Percentiles rank a stretch among this genome's conserved stretches.
phyloP scores from a whole-genome alignment of 305 asterid genomes.

The Fraxinus floribunda region DNA sequence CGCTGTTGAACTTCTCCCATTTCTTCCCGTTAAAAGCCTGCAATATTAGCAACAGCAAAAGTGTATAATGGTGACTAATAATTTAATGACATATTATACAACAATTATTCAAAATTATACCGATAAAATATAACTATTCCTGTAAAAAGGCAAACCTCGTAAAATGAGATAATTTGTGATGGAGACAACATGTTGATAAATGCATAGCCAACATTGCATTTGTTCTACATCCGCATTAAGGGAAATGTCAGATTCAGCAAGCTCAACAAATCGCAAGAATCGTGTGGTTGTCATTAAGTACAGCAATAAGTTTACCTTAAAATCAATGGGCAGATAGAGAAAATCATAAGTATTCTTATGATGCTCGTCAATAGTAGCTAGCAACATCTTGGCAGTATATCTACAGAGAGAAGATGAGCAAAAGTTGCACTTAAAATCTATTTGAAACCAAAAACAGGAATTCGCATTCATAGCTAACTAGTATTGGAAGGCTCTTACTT shows the following conservation, averaged over 20 bases:
- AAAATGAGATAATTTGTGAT: constrained; percentile 52
- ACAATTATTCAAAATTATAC: background rate
- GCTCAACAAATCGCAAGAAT: background rate
- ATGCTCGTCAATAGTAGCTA: constrained; percentile 62
- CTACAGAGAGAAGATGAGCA: constrained; percentile 33
- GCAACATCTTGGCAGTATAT: constrained; percentile 80
- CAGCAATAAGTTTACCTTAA: constrained; percentile 46
- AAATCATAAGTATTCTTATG: constrained; percentile 69
- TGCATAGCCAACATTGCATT: constrained; percentile 85
- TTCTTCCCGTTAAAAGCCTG: constrained; percentile 69
- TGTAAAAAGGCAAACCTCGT: constrained; percentile 43
- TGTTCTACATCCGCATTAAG: constrained; percentile 53
- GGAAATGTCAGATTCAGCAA: background rate
- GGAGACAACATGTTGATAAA: constrained; percentile 76
- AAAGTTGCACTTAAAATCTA: constrained; percentile 9
- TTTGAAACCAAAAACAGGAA: background rate
- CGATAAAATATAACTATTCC: background rate
- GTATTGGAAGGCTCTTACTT: constrained; percentile 38
- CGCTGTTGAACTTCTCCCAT: constrained; percentile 87
- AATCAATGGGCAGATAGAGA: constrained; percentile 78
- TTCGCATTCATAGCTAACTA: background rate
- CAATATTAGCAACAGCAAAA: background rate
- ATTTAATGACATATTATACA: background rate
- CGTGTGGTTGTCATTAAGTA: background rate
- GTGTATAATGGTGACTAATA: background rate